These are phyloP conservation scores for Nothophytophthora sp. DNA, from an alignment of 352 stramenopile species.

Conservation along the genomic window DNA sequence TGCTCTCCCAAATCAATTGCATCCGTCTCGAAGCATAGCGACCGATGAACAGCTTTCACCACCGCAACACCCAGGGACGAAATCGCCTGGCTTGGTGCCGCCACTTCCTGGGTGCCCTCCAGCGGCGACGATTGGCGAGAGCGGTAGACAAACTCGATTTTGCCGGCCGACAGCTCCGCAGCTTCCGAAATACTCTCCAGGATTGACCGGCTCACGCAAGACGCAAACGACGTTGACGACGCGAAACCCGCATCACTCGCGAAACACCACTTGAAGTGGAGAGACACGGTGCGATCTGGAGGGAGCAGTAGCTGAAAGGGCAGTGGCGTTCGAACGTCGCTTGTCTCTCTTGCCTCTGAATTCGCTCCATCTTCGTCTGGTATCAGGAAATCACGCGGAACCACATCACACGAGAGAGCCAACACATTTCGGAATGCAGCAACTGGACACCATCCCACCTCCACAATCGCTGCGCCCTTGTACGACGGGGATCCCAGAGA, in stretches of 20 bases:
- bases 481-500: conserved; percentile 42
- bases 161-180: conserved; percentile 53
- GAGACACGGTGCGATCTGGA: conserved; percentile 27
- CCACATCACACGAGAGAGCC: conserved; percentile 42
- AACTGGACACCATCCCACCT: conserved; percentile 60
- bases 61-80: conserved; percentile 58
- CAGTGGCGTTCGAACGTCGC: conserved; percentile 17
- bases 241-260: conserved; percentile 61
- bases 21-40: conserved; percentile 69
- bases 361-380: conserved; percentile 10
- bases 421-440: conserved; percentile 56
- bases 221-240: conserved; percentile 59
- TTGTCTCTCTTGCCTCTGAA: conserved; percentile 2
- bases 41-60: conserved; percentile 68
- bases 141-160: conserved; percentile 55
- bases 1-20: conserved; percentile 78
- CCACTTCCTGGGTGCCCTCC: conserved; percentile 6
- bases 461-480: conserved; percentile 31
- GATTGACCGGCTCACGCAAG: conserved; percentile 66
- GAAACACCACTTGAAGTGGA: conserved; percentile 76
- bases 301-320: conserved; percentile 45
- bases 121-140: conserved; percentile 17
- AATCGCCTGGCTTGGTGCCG: conserved; percentile 13
- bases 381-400: conserved; percentile 32
- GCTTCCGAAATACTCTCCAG: conserved; percentile 61